These are phyloP conservation scores for Cladosporium colombiae DNA, from an alignment of 2,329 filamentous ascomycete species.

Conservation along the genomic window DNA sequence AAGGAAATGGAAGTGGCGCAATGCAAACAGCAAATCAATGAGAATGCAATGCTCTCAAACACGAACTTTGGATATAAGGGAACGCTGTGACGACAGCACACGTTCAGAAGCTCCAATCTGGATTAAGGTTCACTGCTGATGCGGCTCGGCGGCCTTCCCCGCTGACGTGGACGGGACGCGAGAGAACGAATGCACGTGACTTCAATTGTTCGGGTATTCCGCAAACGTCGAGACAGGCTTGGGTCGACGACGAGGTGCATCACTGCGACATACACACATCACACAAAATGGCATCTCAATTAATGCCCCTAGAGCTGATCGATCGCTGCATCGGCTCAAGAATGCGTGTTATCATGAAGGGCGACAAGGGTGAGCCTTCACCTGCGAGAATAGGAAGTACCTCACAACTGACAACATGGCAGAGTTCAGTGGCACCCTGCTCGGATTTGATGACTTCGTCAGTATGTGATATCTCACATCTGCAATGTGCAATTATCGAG, in stretches of 20 bases:
- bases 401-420: slow-evolving; percentile 20
- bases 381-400: slow-evolving; percentile 14
- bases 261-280: neutral
- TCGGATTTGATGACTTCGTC: slow-evolving; percentile 99
- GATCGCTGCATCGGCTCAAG: slow-evolving; percentile 97
- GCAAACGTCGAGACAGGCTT: slow-evolving; percentile 4
- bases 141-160: neutral
- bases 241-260: slow-evolving; percentile 36
- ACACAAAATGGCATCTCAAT: slow-evolving; percentile 32
- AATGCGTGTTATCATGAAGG: slow-evolving; percentile 99
- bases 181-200: slow-evolving; percentile 2
- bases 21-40: neutral
- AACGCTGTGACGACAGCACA: slow-evolving; percentile 3
- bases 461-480: slow-evolving; percentile 65
- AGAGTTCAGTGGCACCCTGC: slow-evolving; percentile 94
- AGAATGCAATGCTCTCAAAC: neutral
- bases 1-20: slow-evolving; percentile 1
- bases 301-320: slow-evolving; percentile 71
- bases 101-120: neutral
- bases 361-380: slow-evolving; percentile 76
- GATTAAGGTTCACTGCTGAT: neutral
- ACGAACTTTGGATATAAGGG: slow-evolving; percentile 5
- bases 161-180: neutral
- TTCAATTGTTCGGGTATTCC: neutral
- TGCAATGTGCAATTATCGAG: neutral